phyloP scores from a whole-genome alignment of 352 stramenopile species.

The Globisporangium takayamanum region DNA sequence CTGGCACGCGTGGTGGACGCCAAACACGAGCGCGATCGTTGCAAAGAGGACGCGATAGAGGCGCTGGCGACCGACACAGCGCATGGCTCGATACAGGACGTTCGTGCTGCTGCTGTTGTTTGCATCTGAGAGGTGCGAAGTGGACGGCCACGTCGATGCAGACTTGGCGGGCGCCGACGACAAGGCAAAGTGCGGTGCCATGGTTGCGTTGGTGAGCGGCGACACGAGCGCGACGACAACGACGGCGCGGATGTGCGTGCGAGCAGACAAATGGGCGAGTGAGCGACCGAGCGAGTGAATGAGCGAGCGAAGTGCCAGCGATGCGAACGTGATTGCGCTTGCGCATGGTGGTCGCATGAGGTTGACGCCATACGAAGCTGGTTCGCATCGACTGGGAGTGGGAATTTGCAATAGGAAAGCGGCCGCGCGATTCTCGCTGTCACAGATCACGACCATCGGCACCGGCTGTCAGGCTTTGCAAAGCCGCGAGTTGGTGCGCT shows the following conservation, averaged over 20 bases:
- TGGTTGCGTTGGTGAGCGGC: neutral
- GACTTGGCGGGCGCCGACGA: conserved; percentile 16
- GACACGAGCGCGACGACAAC: too few relatives aligned
- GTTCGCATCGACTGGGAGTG: too few relatives aligned
- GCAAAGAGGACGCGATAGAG: conserved; percentile 11
- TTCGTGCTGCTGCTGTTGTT: neutral
- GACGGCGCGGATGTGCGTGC: neutral
- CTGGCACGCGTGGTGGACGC: neutral
- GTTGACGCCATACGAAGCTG: too few relatives aligned
- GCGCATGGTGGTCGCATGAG: too few relatives aligned
- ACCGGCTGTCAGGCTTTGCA: too few relatives aligned
- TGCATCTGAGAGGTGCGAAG: neutral
- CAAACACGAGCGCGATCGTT: neutral
- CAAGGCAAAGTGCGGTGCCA: conserved; percentile 17
- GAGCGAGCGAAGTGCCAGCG: too few relatives aligned
- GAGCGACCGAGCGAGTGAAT: neutral
- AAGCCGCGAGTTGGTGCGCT: too few relatives aligned
- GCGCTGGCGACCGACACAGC: conserved; percentile 7
- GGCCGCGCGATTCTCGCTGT: too few relatives aligned
- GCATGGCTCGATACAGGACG: neutral
- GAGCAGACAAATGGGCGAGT: neutral
- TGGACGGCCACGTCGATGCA: conserved; percentile 1
- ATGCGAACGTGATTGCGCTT: neutral
- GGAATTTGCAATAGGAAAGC: too few relatives aligned
- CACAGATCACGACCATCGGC: too few relatives aligned